phyloP scores from a whole-genome alignment of 495 filamentous ascomycete genomes.

The Hypomontagnella monticulosa region DNA sequence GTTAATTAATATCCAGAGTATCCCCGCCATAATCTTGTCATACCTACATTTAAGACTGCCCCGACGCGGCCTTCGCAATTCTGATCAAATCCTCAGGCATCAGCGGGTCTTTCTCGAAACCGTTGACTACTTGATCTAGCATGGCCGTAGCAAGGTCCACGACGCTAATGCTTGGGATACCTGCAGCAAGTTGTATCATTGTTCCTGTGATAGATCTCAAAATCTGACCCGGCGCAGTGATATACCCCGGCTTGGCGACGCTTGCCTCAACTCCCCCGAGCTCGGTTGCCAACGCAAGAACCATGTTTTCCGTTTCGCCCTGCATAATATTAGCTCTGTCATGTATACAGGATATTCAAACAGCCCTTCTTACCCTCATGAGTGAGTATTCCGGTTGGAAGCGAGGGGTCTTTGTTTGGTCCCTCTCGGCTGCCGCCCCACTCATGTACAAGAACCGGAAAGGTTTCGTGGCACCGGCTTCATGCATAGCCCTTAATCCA shows the following conservation, averaged over 20 bases:
- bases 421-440: constrained; percentile 51
- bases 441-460: constrained; percentile 63
- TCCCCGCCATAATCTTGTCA: background rate
- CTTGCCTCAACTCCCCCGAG: constrained; percentile 48
- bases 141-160: constrained; percentile 55
- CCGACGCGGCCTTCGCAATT: constrained; percentile 41
- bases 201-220: constrained; percentile 13
- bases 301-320: constrained; percentile 54
- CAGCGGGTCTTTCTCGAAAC: constrained; percentile 57
- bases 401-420: constrained; percentile 49
- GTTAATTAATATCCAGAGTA: background rate
- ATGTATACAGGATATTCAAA: background rate
- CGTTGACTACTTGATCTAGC: constrained; percentile 55
- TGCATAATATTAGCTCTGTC: constrained; percentile 29
- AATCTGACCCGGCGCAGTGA: constrained; percentile 43
- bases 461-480: constrained; percentile 39
- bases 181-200: constrained; percentile 16
- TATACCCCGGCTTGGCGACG: constrained; percentile 53
- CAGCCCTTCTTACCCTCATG: constrained; percentile 47
- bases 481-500: constrained; percentile 53
- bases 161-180: constrained; percentile 50
- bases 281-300: constrained; percentile 52
- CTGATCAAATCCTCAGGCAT: constrained; percentile 54
- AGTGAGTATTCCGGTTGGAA: constrained; percentile 51
- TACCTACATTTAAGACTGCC: background rate